Evolutionary conservation across 805 yeast species (phyloP), one percentile per base, ranked within the genome.

Genomic region (Helenozyma baotianmanensis): DNA sequence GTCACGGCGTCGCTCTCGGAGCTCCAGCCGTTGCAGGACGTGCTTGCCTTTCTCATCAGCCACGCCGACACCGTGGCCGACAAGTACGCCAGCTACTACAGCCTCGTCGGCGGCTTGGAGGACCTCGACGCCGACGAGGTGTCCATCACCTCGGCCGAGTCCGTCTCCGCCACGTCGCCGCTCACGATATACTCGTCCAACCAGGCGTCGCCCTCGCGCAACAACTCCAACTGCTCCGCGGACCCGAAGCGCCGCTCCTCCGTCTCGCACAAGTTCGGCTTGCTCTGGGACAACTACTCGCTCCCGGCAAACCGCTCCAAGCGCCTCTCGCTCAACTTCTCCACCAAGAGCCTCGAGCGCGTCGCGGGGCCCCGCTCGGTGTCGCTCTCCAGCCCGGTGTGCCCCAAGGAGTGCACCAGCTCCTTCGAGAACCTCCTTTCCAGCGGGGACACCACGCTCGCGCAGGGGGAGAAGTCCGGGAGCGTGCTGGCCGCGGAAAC

Each of bases 221-320:
- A 27, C 8, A 14, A 32, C 2, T n/a, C 26, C 23, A 27, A 25
- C 5, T 27, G 36, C 9, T 21, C 31, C n/a, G 15, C 23, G 12
- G 40, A 36, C 17, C 31, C 40, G 22, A 33, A 37, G 24, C 27
- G 48, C 21, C 38, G 46, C 22, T 29, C 41, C 17, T 50, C 54
- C 2, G 14, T 52, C 10, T 42, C 55, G 2, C 43, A 44, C 21
- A 34, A 43, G 17, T 37, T 53, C 19, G 35, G 36, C 25, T 34
- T 36, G 6, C 36, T 53, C 4, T 44, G 48, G 46, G 56, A 47
- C 26, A 33, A 26, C 24, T 53, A 51, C 35, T 27, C 43, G 10
- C 26, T 36, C 11, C 55, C 56, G 3, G 40, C 33, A n/a, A 41
- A 34, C 25, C 36, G 47, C 17, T 38, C 47, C 21, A 49, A 47